Evolutionary conservation across 768 basidiomycete genomes (phyloP).

Genomic region (Boletus barrowsii): DNA sequence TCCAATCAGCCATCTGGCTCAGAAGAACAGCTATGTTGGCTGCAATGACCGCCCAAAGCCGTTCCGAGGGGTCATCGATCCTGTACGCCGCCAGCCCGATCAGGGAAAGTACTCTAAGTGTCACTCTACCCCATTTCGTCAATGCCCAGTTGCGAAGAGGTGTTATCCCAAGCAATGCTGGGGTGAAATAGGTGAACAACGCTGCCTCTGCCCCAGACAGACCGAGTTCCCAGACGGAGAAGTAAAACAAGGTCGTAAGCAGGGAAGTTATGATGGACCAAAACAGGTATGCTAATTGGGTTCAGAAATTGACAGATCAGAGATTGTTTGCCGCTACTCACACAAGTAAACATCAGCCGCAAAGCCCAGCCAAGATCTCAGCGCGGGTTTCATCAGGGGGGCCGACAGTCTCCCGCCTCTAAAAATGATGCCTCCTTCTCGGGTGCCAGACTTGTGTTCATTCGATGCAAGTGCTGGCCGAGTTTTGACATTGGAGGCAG

Average conservation of each 20-base stretch:
- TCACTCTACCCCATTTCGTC: slow-evolving; percentile 47
- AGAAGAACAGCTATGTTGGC: slow-evolving; percentile 52
- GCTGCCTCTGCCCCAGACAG: slow-evolving; percentile 81
- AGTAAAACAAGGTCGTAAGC: slow-evolving; percentile 82
- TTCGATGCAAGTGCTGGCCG: not conserved
- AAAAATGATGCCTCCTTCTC: not conserved
- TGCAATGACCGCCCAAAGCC: slow-evolving; percentile 54
- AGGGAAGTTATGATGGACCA: slow-evolving; percentile 83
- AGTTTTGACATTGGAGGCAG: not conserved
- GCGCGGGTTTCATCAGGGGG: not conserved
- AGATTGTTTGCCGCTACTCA: slow-evolving; percentile 25
- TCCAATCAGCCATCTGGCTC: slow-evolving; percentile 54
- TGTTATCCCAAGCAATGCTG: slow-evolving; percentile 52
- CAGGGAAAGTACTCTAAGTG: slow-evolving; percentile 49
- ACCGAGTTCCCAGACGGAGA: slow-evolving; percentile 88
- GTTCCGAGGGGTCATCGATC: slow-evolving; percentile 46
- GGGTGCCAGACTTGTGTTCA: not conserved
- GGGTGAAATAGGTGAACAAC: slow-evolving; percentile 67
- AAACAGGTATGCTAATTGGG: slow-evolving; percentile 61
- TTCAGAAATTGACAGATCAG: not conserved
- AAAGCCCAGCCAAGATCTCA: slow-evolving; percentile 32
- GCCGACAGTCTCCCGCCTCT: not conserved
- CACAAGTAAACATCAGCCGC: slow-evolving; percentile 55
- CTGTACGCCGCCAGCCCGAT: slow-evolving; percentile 53
- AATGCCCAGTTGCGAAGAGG: slow-evolving; percentile 44